A percentile compares a stretch with the other conserved stretches of the same genome.
Evolutionary conservation across 495 filamentous ascomycete genomes (phyloP).

Genomic region (Penicillium tannophilum): DNA sequence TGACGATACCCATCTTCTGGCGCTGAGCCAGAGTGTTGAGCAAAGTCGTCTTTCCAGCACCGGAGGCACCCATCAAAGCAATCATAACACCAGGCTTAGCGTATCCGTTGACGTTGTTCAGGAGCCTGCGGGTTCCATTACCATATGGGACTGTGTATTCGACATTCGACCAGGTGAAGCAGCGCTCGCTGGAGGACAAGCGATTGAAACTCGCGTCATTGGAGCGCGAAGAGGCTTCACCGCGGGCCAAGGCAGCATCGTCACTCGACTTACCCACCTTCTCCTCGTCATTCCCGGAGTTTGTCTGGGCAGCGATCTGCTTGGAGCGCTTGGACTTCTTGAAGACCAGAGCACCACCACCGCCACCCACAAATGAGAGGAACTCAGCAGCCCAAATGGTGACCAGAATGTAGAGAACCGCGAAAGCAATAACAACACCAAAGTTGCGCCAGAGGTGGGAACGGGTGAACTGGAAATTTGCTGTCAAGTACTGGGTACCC

Average conservation of each 20-base stretch:
- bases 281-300: constrained; percentile 50
- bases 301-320: constrained; percentile 46
- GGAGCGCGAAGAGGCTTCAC: constrained; percentile 38
- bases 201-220: constrained; percentile 51
- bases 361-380: constrained; percentile 53
- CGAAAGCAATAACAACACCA: constrained; percentile 72
- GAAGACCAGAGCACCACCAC: constrained; percentile 65
- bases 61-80: constrained; percentile 81
- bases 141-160: constrained; percentile 73
- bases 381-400: constrained; percentile 62
- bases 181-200: constrained; percentile 61
- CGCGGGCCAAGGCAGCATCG: constrained; percentile 48
- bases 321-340: constrained; percentile 66
- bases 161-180: constrained; percentile 77
- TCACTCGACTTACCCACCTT: constrained; percentile 35
- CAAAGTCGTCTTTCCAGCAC: constrained; percentile 80
- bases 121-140: constrained; percentile 67
- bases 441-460: constrained; percentile 79
- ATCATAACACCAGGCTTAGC: constrained; percentile 81
- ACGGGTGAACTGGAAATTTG: constrained; percentile 60
- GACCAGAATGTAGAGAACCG: constrained; percentile 66
- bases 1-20: constrained; percentile 69
- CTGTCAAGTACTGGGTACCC: constrained; percentile 61
- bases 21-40: constrained; percentile 78
- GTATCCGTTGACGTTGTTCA: constrained; percentile 73